Conservation (phyloP, 257 asterid genomes). For the Solanum clarkiae region DNA sequence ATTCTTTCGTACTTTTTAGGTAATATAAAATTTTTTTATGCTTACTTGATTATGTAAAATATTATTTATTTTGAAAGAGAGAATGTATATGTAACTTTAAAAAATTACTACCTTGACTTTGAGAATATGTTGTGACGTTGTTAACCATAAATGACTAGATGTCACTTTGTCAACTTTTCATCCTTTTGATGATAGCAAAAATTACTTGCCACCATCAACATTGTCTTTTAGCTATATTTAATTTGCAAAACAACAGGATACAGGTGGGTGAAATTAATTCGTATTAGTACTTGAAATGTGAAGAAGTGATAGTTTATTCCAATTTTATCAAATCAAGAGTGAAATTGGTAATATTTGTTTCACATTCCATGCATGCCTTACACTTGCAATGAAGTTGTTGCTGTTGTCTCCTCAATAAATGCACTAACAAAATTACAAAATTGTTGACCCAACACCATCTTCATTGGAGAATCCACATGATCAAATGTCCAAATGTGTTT, state of each 20-base stretch:
- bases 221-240: background rate
- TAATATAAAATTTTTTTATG: too few relatives aligned
- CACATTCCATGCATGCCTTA: conserved; percentile 22
- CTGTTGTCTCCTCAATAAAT: background rate
- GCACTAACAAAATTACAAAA: background rate
- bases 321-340: conserved; percentile 13
- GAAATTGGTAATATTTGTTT: conserved; percentile 9
- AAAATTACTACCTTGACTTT: background rate
- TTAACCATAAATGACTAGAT: background rate
- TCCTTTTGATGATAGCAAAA: background rate
- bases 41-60: too few relatives aligned
- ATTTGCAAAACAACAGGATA: background rate
- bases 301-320: background rate
- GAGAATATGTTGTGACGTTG: background rate
- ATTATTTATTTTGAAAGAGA: too few relatives aligned
- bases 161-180: background rate
- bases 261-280: background rate
- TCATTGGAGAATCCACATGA: background rate
- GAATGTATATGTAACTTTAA: too few relatives aligned
- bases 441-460: background rate
- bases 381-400: conserved; percentile 1
- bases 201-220: background rate
- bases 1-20: too few relatives aligned
- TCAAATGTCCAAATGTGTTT: background rate
- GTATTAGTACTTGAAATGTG: background rate